Evolutionary conservation across 176 grass and related monocot species (phyloP).

Genomic region (Saccharum spontaneum): DNA sequence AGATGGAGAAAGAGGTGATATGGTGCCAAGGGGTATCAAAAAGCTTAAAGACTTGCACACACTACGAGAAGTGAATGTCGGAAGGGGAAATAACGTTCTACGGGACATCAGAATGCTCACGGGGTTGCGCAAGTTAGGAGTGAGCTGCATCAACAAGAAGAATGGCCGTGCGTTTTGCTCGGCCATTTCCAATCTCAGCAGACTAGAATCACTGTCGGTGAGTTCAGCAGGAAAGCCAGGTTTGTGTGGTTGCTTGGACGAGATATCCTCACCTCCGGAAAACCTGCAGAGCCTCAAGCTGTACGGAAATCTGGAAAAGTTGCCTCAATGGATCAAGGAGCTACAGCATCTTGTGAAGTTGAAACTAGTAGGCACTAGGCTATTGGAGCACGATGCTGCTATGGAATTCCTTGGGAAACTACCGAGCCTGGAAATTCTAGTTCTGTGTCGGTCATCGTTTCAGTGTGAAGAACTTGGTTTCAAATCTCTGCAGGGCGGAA

Average conservation of each 20-base stretch:
- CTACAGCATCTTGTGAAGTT: neutral
- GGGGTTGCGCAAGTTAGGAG: neutral
- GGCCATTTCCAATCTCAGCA: neutral
- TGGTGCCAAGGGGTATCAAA: neutral
- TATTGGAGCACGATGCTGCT: neutral
- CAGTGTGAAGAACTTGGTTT: neutral
- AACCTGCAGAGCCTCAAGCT: neutral
- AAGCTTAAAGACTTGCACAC: neutral
- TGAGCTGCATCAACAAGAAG: neutral
- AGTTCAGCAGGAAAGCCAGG: neutral
- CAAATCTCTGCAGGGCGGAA: neutral
- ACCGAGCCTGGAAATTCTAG: neutral
- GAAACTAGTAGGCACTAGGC: neutral
- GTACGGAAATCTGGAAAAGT: neutral
- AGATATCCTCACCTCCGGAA: neutral
- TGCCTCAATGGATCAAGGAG: neutral
- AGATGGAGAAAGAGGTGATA: rapidly evolving
- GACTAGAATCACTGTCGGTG: neutral
- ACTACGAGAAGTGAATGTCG: neutral
- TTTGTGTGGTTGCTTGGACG: neutral
- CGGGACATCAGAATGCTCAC: neutral
- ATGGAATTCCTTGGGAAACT: neutral
- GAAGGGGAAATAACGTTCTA: neutral
- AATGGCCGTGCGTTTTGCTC: neutral
- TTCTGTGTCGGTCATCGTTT: rapidly evolving